Percentiles rank a stretch among this genome's conserved stretches.
phyloP scores from a whole-genome alignment of 768 basidiomycete genomes.

The Trametes gibbosa region DNA sequence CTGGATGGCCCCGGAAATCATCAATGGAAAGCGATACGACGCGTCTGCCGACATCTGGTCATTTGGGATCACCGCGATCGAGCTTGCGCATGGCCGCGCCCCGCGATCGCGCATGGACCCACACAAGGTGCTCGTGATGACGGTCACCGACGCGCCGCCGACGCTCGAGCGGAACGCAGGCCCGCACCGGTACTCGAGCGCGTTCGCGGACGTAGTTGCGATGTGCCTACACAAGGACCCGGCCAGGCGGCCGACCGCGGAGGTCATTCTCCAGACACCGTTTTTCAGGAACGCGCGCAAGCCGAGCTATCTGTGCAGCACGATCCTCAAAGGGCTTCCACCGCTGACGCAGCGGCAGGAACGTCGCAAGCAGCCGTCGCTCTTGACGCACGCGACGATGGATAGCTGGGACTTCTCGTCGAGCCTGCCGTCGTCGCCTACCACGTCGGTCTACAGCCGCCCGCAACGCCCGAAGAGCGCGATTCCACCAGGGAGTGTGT shows the following conservation, averaged over 20 bases:
- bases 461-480: slow-evolving; percentile 10
- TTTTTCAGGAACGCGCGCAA: slow-evolving; percentile 83
- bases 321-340: slow-evolving; percentile 72
- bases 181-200: slow-evolving; percentile 69
- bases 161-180: slow-evolving; percentile 73
- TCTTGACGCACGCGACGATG: slow-evolving; percentile 47
- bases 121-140: slow-evolving; percentile 71
- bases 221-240: slow-evolving; percentile 87
- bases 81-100: slow-evolving; percentile 82
- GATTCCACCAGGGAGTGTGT: slow-evolving; percentile 30
- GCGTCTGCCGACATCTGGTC: slow-evolving; percentile 93
- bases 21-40: slow-evolving; percentile 82
- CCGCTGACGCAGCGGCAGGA: slow-evolving; percentile 75
- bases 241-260: slow-evolving; percentile 71
- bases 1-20: slow-evolving; percentile 97
- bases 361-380: slow-evolving; percentile 43
- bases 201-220: slow-evolving; percentile 81
- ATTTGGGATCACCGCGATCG: slow-evolving; percentile 92
- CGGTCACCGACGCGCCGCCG: slow-evolving; percentile 76
- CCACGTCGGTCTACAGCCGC: slow-evolving; percentile 26
- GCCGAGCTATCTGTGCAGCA: slow-evolving; percentile 71
- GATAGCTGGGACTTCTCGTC: slow-evolving; percentile 83
- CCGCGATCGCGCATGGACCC: slow-evolving; percentile 79
- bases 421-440: slow-evolving; percentile 32
- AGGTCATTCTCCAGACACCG: slow-evolving; percentile 67